These are phyloP conservation scores for Xylaria polymorpha DNA, from an alignment of 2,329 filamentous ascomycete species.

Conservation along the genomic window DNA sequence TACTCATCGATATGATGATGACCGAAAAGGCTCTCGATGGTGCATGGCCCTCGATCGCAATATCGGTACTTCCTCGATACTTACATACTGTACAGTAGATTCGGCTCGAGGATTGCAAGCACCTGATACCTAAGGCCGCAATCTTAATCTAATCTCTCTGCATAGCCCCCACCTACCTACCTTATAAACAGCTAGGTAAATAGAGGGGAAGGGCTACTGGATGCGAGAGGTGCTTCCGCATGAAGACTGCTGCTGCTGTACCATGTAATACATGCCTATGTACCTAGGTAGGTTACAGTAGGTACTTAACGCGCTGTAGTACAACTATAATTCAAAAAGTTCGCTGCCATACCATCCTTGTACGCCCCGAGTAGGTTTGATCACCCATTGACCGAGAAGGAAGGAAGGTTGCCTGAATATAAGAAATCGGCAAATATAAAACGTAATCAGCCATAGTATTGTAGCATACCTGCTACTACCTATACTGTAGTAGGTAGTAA, in stretches of 20 bases:
- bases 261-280: too few relatives aligned
- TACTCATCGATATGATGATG: background rate
- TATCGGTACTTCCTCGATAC: background rate
- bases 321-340: too few relatives aligned
- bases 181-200: too few relatives aligned
- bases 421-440: background rate
- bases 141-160: too few relatives aligned
- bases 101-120: background rate
- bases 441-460: background rate
- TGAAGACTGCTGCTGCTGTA: background rate
- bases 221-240: background rate
- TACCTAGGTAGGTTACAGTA: too few relatives aligned
- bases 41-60: background rate
- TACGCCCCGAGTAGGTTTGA: too few relatives aligned
- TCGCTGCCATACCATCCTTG: too few relatives aligned
- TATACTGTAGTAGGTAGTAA: background rate
- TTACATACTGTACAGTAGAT: background rate
- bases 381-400: slow-evolving; percentile 1
- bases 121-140: background rate
- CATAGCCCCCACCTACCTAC: background rate
- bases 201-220: background rate
- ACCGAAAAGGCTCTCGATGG: background rate
- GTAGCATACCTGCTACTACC: background rate
- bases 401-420: too few relatives aligned
- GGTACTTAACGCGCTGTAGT: background rate